Conservation (phyloP, 306 rosid species). For the Astragalus membranaceus region DNA sequence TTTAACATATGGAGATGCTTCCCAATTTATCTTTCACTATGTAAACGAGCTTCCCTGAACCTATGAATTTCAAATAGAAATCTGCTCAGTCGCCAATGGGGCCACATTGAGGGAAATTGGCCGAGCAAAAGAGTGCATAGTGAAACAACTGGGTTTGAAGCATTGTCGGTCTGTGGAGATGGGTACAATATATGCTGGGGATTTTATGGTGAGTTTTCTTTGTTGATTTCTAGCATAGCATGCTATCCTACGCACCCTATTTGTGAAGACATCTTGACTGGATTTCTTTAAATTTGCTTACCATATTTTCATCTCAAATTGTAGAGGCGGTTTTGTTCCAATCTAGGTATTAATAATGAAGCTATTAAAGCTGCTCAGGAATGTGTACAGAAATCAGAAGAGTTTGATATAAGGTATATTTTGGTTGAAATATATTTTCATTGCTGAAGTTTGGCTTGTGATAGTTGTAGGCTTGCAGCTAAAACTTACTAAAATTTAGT, state of each 20-base stretch:
- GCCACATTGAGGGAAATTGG: constrained; percentile 98
- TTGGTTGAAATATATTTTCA: constrained; percentile 4
- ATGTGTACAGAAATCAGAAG: constrained; percentile 87
- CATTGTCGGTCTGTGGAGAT: constrained; percentile 93
- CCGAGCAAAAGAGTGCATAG: constrained; percentile 98
- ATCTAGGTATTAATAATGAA: constrained; percentile 92
- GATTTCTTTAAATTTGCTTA: neutral
- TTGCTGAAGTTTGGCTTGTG: neutral
- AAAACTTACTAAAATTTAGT: neutral
- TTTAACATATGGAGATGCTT: constrained; percentile 66
- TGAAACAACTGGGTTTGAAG: constrained; percentile 95
- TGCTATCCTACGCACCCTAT: neutral
- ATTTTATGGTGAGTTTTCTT: constrained; percentile 74
- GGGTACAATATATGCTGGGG: constrained; percentile 96
- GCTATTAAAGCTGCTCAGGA: constrained; percentile 97
- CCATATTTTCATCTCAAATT: no score
- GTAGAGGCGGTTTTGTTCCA: constrained; percentile 95
- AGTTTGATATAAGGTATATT: constrained; percentile 79
- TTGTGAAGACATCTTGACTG: neutral
- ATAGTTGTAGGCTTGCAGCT: neutral
- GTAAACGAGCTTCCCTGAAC: constrained; percentile 69
- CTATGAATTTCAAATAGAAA: constrained; percentile 82
- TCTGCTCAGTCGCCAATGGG: constrained; percentile 98
- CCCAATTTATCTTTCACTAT: constrained; percentile 53
- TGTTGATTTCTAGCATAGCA: neutral